Evolutionary conservation across 2,329 filamentous ascomycete species (phyloP), one percentile per base, ranked within the genome.

Genomic region (Aspergillus tamarii): DNA sequence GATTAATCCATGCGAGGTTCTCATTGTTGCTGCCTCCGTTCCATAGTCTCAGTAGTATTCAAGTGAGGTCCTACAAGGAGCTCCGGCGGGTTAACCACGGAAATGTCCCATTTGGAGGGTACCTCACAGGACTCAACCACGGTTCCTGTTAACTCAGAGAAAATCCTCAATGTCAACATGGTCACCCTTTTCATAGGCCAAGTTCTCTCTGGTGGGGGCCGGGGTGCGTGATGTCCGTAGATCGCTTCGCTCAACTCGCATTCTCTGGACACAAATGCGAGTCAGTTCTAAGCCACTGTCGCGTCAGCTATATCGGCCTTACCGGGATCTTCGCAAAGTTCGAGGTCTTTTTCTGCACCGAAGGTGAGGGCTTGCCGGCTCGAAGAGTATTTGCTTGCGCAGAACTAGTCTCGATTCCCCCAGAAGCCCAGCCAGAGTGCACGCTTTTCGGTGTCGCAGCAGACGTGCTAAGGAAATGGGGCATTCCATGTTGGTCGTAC

Each of bases 321-420:
- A 69, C 67, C 26, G 54, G 60, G 8, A 75, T 62, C 50, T 71
- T 74, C 2, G 71, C 72, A 43, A 75, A 76, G 28, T 64, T 60
- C 21, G 65, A 63, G n/a, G 60, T 41, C 21, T 59, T 60, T 53
- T 67, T 64, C 48, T 30, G 48, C 2, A 11, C 14, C 4, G 28
- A 12, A 50, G 26, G 16, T n/a, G 48, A 21, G 8, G 48, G 48
- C 19, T 32, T 32, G 28, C 48, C 14, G 9, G 28, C 48, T 16
- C 16, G 48, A 32, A 6, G 26, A 32, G 3, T 19, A 28, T 32
- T 23, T 28, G 32, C 32, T 30, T 52, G 11, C 4, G 28, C 19
- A n/a, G 54, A 23, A 6, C 57, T 57, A 26, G n/a, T 34, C 14
- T 61, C 61, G 21, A 68, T 34, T 4, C 19, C 28, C 48, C 26